Base-by-base conservation (phyloP, 257 asterid genomes). In the Solanum peruvianum region DNA sequence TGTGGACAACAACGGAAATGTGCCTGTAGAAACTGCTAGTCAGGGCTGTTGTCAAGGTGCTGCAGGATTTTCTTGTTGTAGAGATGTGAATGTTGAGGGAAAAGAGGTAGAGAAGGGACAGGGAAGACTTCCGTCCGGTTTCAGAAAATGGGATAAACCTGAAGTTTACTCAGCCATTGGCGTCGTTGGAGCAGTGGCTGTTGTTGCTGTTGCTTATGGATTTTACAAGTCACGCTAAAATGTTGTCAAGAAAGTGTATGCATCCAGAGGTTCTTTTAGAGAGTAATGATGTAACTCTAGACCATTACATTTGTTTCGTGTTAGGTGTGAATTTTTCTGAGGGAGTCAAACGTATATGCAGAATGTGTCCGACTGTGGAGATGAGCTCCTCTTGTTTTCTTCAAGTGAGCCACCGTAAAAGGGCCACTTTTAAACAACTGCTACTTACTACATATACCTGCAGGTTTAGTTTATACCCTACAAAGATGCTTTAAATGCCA, bases 1-100 rank as follows among this genome's bases (percentile, higher is more conserved):
- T 87, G 85, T 67, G 35, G 91, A 84, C 86, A 58, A 62, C 82
- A 83, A 35, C 12, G 93, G 88, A 88, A 89, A 90, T 78, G 91
- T 82, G 78, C 90, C 94, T 86, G 88, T 80, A 89, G 96, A 92
- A 85, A 89, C 27, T 73, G 89, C 29, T 12, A 80, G 71, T 41
- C 89, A 89, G 85, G 92, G 95, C 90, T 97, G 99, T 88, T 97
- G 99, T 94, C 99, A 94, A 91, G 98, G 98, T 84, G 93, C 89
- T 72, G 88, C 88, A 75, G 99, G 98, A 37, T 73, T 93, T 89
- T 91, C 98, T 23, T 97, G 99, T 92, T 97, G 99, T 93, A 88
- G 90, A 89, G 97, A 91, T 27, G 94, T 69, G 72, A 86, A 85
- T 81, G 89, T 85, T 14, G 94, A 87, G 91, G 92, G 90, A 86